phyloP scores from a whole-genome alignment of 1,284 basidiomycete species.

The Schizopora paradoxa region DNA sequence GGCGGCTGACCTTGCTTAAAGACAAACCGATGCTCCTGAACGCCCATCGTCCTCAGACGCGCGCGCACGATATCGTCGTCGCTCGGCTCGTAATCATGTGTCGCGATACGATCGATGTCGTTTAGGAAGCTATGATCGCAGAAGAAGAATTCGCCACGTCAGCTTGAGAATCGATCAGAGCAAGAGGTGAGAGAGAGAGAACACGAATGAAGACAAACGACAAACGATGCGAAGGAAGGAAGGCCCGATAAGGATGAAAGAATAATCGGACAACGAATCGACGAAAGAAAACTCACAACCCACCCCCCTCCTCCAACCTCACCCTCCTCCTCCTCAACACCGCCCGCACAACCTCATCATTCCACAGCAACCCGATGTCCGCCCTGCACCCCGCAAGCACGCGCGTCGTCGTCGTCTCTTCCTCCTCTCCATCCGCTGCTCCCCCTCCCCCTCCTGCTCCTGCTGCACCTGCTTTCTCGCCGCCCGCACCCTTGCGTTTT shows the following conservation, averaged over 20 bases:
- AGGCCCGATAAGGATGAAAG: background rate
- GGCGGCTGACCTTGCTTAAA: slow-evolving; percentile 64
- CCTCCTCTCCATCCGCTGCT: slow-evolving; percentile 27
- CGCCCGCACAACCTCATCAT: slow-evolving; percentile 51
- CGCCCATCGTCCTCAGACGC: slow-evolving; percentile 49
- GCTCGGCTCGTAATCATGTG: slow-evolving; percentile 56
- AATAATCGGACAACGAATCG: slow-evolving; percentile 26
- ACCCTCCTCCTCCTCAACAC: slow-evolving; percentile 57
- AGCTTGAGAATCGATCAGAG: slow-evolving; percentile 3
- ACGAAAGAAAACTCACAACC: slow-evolving; percentile 49
- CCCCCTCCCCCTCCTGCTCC: no score
- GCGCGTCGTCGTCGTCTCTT: slow-evolving; percentile 57
- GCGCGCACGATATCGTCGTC: slow-evolving; percentile 44
- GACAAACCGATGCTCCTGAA: slow-evolving; percentile 66
- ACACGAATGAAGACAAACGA: no score
- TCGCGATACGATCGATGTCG: slow-evolving; percentile 62
- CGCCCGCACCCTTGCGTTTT: slow-evolving; percentile 30
- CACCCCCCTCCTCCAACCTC: slow-evolving; percentile 62
- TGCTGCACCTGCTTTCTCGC: no score
- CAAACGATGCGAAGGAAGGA: no score
- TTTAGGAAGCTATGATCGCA: slow-evolving; percentile 55
- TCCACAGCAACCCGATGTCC: slow-evolving; percentile 63
- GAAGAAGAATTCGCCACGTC: slow-evolving; percentile 4
- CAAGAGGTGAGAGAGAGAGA: no score
- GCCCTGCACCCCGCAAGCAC: slow-evolving; percentile 47